These are phyloP conservation scores for Aspergillus udagawae DNA, from an alignment of 2,329 filamentous ascomycete genomes.

Conservation along the genomic window DNA sequence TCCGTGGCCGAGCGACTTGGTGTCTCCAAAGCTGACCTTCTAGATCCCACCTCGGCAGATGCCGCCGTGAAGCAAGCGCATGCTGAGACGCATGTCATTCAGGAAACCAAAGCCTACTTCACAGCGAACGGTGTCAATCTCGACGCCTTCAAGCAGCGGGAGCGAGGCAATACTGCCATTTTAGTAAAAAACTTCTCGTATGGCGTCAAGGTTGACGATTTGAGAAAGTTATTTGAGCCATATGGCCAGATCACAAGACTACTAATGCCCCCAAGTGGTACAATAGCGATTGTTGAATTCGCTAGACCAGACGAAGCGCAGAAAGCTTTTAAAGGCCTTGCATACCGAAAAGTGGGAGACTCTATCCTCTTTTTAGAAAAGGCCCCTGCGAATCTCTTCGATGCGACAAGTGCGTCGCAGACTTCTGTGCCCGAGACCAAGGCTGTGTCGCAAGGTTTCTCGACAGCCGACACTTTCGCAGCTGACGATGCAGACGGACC, in stretches of 20 bases:
- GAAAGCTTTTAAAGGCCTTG: conserved; percentile 75
- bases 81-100: conserved; percentile 92
- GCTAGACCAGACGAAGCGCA: conserved; percentile 73
- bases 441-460: conserved; percentile 38
- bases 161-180: conserved; percentile 81
- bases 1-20: conserved; percentile 83
- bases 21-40: conserved; percentile 81
- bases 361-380: conserved; percentile 92
- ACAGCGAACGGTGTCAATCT: conserved; percentile 82
- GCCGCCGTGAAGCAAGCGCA: conserved; percentile 95
- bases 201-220: conserved; percentile 72
- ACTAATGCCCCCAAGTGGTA: conserved; percentile 87
- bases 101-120: conserved; percentile 94
- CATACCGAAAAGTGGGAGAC: conserved; percentile 87
- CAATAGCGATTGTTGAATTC: conserved; percentile 91
- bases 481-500: conserved; percentile 34
- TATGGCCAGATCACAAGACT: conserved; percentile 77
- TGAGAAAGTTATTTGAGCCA: conserved; percentile 77
- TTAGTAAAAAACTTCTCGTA: conserved; percentile 94
- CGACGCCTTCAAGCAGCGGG: conserved; percentile 79
- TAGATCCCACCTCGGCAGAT: conserved; percentile 94
- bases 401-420: conserved; percentile 32
- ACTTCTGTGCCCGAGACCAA: conserved; percentile 26
- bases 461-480: conserved; percentile 41
- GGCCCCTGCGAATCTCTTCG: conserved; percentile 78